phyloP scores from a whole-genome alignment of 1,139 yeast genomes.

The Nakaseomyces glabratus region DNA sequence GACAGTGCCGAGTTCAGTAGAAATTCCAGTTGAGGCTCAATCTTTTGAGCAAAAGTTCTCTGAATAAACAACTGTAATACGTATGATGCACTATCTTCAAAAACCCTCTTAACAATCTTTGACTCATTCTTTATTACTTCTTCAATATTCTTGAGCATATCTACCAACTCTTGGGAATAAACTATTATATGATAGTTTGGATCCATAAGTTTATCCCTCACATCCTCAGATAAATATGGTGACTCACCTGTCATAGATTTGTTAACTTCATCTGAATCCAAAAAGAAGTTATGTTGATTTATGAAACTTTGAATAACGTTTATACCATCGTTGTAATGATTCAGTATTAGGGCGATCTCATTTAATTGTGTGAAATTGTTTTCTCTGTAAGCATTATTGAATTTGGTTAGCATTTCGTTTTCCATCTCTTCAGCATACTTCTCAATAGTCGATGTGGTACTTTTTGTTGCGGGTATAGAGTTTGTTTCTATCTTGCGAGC shows the following conservation, averaged over 20 bases:
- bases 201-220: slow-evolving; percentile 43
- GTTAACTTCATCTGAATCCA: slow-evolving; percentile 37
- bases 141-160: slow-evolving; percentile 36
- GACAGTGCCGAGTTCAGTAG: slow-evolving; percentile 58
- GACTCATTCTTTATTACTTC: slow-evolving; percentile 58
- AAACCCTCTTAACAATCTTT: slow-evolving; percentile 62
- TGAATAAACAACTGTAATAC: slow-evolving; percentile 67
- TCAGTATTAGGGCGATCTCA: slow-evolving; percentile 68
- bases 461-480: slow-evolving; percentile 42
- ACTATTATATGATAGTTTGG: slow-evolving; percentile 36
- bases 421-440: slow-evolving; percentile 74
- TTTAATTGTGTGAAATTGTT: slow-evolving; percentile 61
- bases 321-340: slow-evolving; percentile 77
- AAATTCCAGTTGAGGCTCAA: slow-evolving; percentile 58
- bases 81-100: slow-evolving; percentile 52
- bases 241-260: slow-evolving; percentile 30
- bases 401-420: slow-evolving; percentile 47
- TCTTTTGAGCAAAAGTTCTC: slow-evolving; percentile 67
- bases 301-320: slow-evolving; percentile 78
- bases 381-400: slow-evolving; percentile 43
- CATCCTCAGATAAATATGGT: slow-evolving; percentile 29
- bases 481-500: slow-evolving; percentile 53
- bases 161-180: slow-evolving; percentile 35
- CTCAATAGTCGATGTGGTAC: slow-evolving; percentile 49
- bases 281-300: slow-evolving; percentile 66